A percentile compares a stretch with the other conserved stretches of the same genome.
Evolutionary conservation across 352 stramenopile genomes (phyloP).

Genomic region (Phytophthora pini): DNA sequence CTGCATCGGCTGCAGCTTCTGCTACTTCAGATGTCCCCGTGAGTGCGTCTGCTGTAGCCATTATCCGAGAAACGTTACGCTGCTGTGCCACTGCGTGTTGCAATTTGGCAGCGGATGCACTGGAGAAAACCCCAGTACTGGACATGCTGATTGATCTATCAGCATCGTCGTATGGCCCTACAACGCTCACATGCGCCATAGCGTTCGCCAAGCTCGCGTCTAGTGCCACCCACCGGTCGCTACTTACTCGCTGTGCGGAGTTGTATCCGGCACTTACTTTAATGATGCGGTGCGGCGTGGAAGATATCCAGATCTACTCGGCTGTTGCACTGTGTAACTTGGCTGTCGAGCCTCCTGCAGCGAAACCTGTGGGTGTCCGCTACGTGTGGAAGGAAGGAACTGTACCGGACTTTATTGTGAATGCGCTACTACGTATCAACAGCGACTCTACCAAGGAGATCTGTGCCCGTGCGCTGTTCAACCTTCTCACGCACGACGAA

Average conservation of each 20-base stretch:
- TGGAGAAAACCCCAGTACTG: slow-evolving; percentile 75
- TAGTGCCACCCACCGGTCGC: slow-evolving; percentile 52
- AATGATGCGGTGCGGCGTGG: slow-evolving; percentile 90
- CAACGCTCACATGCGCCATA: slow-evolving; percentile 79
- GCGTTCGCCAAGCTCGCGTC: slow-evolving; percentile 81
- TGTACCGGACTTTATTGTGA: slow-evolving; percentile 90
- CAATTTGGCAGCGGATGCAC: slow-evolving; percentile 71
- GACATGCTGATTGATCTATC: slow-evolving; percentile 87
- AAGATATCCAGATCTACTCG: slow-evolving; percentile 92
- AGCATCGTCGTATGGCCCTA: slow-evolving; percentile 55
- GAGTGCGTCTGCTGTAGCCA: slow-evolving; percentile 29
- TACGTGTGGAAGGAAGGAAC: slow-evolving; percentile 90
- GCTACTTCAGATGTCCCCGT: slow-evolving; percentile 29
- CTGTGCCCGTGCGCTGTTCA: slow-evolving; percentile 85
- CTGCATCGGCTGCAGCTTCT: slow-evolving; percentile 20
- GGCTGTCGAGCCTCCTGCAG: slow-evolving; percentile 60
- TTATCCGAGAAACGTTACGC: slow-evolving; percentile 66
- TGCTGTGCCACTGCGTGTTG: slow-evolving; percentile 80
- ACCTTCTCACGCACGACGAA: slow-evolving; percentile 86
- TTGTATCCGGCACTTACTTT: slow-evolving; percentile 80
- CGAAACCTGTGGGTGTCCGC: slow-evolving; percentile 51
- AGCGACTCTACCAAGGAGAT: slow-evolving; percentile 91
- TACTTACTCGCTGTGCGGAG: slow-evolving; percentile 75
- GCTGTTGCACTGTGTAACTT: slow-evolving; percentile 88
- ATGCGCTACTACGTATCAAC: slow-evolving; percentile 89